These are phyloP conservation scores for Candida labiduridarum DNA, from an alignment of 1,139 yeast genomes.

Conservation along the genomic window DNA sequence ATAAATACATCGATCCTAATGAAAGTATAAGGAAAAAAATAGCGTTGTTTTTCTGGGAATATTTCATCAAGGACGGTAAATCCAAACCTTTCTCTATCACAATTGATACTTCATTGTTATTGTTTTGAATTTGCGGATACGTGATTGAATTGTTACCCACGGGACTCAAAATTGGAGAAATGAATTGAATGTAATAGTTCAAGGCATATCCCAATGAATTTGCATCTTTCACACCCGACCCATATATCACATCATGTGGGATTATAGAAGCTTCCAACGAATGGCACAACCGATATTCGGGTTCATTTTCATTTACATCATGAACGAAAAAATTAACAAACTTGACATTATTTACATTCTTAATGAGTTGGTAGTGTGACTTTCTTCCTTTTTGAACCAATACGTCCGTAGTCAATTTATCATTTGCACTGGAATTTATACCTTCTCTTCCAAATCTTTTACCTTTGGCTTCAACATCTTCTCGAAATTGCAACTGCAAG, in stretches of 20 bases:
- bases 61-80: slow-evolving; percentile 25
- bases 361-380: slow-evolving; percentile 19
- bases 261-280: slow-evolving; percentile 19
- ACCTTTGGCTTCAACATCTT: slow-evolving; percentile 32
- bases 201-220: slow-evolving; percentile 25
- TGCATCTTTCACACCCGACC: slow-evolving; percentile 13
- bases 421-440: slow-evolving; percentile 22
- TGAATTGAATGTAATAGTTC: slow-evolving; percentile 27
- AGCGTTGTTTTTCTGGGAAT: slow-evolving; percentile 25
- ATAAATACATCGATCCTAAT: slow-evolving; percentile 30
- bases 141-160: slow-evolving; percentile 20
- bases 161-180: slow-evolving; percentile 33
- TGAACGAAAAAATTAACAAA: slow-evolving; percentile 22
- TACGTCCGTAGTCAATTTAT: slow-evolving; percentile 15
- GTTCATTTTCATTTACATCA: slow-evolving; percentile 16
- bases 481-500: slow-evolving; percentile 28
- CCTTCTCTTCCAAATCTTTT: slow-evolving; percentile 37
- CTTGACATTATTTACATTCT: slow-evolving; percentile 17
- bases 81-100: slow-evolving; percentile 28
- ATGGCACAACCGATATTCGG: slow-evolving; percentile 7
- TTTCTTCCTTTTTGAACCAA: slow-evolving; percentile 16
- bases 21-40: slow-evolving; percentile 29
- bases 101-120: slow-evolving; percentile 12
- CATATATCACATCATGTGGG: slow-evolving; percentile 25
- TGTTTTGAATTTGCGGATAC: slow-evolving; percentile 14